phyloP scores from a whole-genome alignment of 108 stramenopile species.

The Fistulifera solaris region DNA sequence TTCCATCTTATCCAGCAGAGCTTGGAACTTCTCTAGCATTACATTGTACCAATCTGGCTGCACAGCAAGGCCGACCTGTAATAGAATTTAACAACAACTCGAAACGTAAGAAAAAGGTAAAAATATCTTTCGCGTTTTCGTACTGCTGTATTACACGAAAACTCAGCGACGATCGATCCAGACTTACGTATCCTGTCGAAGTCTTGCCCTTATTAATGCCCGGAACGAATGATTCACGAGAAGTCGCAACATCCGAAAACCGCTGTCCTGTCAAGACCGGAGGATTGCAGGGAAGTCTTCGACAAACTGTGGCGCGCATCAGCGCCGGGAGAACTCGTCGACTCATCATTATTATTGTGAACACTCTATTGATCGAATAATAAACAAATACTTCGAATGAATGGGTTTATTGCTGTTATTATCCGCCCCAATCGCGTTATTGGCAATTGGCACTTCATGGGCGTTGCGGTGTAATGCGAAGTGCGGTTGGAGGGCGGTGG shows the following conservation, averaged over 20 bases:
- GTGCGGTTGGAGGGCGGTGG: too few relatives aligned
- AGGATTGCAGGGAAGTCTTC: too few relatives aligned
- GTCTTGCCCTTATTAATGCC: slow-evolving; percentile 83
- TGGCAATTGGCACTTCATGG: too few relatives aligned
- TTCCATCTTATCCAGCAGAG: slow-evolving; percentile 73
- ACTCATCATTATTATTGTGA: too few relatives aligned
- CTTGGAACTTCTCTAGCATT: slow-evolving; percentile 72
- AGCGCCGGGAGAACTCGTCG: too few relatives aligned
- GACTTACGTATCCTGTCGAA: slow-evolving; percentile 81
- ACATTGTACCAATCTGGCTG: slow-evolving; percentile 80
- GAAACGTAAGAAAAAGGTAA: slow-evolving; percentile 6
- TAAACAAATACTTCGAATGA: too few relatives aligned
- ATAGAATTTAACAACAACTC: not conserved
- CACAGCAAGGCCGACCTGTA: slow-evolving; percentile 72
- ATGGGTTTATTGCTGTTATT: too few relatives aligned
- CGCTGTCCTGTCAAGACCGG: too few relatives aligned
- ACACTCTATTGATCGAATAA: too few relatives aligned
- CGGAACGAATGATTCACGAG: slow-evolving; percentile 16
- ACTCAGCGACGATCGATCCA: not conserved
- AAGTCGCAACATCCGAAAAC: not conserved
- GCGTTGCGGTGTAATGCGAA: too few relatives aligned
- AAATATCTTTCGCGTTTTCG: not conserved
- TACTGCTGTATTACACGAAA: slow-evolving; percentile 1
- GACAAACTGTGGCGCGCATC: too few relatives aligned
- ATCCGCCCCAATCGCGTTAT: too few relatives aligned